These are phyloP conservation scores for Paecilomyces sp. DNA, from an alignment of 2,329 filamentous ascomycete genomes.

Conservation along the genomic window DNA sequence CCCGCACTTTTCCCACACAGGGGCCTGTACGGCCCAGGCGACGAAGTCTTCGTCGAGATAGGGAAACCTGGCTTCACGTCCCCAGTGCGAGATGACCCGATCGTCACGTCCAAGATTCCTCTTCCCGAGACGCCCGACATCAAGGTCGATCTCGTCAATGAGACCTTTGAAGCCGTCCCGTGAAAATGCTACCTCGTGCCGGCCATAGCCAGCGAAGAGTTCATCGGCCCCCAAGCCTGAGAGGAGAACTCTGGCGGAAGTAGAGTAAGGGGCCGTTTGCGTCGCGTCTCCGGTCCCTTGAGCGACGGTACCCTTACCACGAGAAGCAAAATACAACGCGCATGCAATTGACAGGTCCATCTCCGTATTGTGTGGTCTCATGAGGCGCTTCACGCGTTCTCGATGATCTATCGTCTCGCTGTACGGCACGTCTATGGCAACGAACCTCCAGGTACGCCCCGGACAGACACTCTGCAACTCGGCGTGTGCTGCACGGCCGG, in stretches of 20 bases:
- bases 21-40: slow-evolving; percentile 65
- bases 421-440: slow-evolving; percentile 75
- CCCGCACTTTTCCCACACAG: slow-evolving; percentile 81
- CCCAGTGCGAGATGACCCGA: slow-evolving; percentile 81
- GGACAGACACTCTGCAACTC: slow-evolving; percentile 68
- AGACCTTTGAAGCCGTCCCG: slow-evolving; percentile 64
- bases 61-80: slow-evolving; percentile 81
- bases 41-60: slow-evolving; percentile 84
- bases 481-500: slow-evolving; percentile 70
- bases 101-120: slow-evolving; percentile 95
- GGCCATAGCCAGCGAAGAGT: slow-evolving; percentile 85
- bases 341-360: slow-evolving; percentile 96
- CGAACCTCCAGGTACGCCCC: slow-evolving; percentile 69
- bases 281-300: slow-evolving; percentile 18
- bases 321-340: slow-evolving; percentile 90
- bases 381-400: slow-evolving; percentile 63
- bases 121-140: slow-evolving; percentile 78
- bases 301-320: slow-evolving; percentile 54
- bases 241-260: slow-evolving; percentile 72
- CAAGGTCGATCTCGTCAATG: slow-evolving; percentile 73
- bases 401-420: slow-evolving; percentile 64
- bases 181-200: slow-evolving; percentile 71
- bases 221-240: slow-evolving; percentile 95
- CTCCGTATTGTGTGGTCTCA: slow-evolving; percentile 91
- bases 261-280: slow-evolving; percentile 46